Conservation (phyloP, 495 filamentous ascomycete species). For the Poronia punctata region DNA sequence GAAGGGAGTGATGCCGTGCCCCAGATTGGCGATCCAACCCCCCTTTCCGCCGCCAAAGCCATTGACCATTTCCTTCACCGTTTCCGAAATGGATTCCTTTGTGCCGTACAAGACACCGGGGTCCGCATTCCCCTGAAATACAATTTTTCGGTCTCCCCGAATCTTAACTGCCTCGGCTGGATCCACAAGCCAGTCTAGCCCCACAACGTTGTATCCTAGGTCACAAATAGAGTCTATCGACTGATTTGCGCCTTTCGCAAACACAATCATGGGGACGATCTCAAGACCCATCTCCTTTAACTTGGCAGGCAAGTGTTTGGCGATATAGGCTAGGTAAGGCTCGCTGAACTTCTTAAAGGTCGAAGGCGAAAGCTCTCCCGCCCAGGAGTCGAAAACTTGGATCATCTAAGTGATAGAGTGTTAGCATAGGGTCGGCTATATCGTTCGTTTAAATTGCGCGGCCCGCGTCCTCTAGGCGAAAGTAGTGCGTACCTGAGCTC, state of each 20-base stretch:
- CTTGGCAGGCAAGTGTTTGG: slow-evolving; percentile 62
- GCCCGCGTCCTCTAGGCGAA: not conserved
- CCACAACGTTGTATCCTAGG: slow-evolving; percentile 86
- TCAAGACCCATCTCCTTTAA: slow-evolving; percentile 67
- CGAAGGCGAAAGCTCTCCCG: slow-evolving; percentile 79
- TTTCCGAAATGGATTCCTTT: slow-evolving; percentile 65
- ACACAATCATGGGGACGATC: slow-evolving; percentile 93
- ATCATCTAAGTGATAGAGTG: slow-evolving; percentile 50
- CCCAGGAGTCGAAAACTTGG: slow-evolving; percentile 99
- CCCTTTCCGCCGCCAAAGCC: slow-evolving; percentile 61
- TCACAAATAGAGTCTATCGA: slow-evolving; percentile 80
- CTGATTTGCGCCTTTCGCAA: slow-evolving; percentile 99
- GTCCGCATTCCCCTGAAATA: slow-evolving; percentile 91
- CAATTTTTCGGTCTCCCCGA: slow-evolving; percentile 62
- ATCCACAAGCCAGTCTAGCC: slow-evolving; percentile 92
- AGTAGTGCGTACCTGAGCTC: slow-evolving; percentile 58
- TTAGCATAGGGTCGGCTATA: not conserved
- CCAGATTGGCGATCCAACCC: slow-evolving; percentile 78
- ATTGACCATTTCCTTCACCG: slow-evolving; percentile 73
- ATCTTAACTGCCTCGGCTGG: slow-evolving; percentile 74
- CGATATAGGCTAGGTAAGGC: slow-evolving; percentile 81
- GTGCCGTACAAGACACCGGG: slow-evolving; percentile 89
- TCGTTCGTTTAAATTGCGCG: not conserved
- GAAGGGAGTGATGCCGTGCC: slow-evolving; percentile 90
- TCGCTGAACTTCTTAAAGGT: slow-evolving; percentile 77